Evolutionary conservation across 2,329 filamentous ascomycete species (phyloP).

Genomic region (Colletotrichum sublineola): DNA sequence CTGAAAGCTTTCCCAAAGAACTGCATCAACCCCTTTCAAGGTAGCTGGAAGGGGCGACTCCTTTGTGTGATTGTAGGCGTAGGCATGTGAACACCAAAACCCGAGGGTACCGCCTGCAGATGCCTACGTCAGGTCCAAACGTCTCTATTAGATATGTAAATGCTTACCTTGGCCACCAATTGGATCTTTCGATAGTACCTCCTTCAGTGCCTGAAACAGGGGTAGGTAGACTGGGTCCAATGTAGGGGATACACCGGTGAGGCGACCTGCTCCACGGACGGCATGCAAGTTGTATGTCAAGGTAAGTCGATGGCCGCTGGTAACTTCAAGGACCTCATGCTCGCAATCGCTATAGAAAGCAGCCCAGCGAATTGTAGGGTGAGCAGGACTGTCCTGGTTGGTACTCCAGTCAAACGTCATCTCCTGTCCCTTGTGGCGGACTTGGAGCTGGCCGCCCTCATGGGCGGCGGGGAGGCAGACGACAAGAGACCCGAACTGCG

Average conservation of each 20-base stretch:
- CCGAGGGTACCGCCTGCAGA: not conserved
- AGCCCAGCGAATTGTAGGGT: slow-evolving; percentile 56
- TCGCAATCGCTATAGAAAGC: slow-evolving; percentile 68
- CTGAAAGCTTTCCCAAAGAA: not conserved
- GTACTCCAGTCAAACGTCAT: slow-evolving; percentile 57
- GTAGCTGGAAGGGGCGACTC: slow-evolving; percentile 25
- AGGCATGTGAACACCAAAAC: not conserved
- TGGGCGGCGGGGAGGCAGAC: slow-evolving; percentile 59
- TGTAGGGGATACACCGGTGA: not conserved
- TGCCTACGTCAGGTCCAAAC: not conserved
- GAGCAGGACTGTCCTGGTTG: not conserved
- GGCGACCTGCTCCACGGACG: slow-evolving; percentile 33
- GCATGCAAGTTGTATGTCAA: slow-evolving; percentile 72
- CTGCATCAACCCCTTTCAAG: slow-evolving; percentile 42
- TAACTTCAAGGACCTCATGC: slow-evolving; percentile 65
- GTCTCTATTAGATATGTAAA: not conserved
- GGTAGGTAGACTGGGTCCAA: not conserved
- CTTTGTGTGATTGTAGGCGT: not conserved
- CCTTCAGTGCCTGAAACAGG: not conserved
- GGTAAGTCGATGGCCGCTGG: slow-evolving; percentile 65
- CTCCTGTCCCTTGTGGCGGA: slow-evolving; percentile 55
- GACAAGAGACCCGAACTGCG: slow-evolving; percentile 67
- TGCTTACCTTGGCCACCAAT: not conserved
- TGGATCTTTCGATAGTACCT: not conserved
- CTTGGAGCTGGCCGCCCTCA: slow-evolving; percentile 58